phyloP scores from a whole-genome alignment of 345 rosid genomes.

The Aurinia saxatilis region DNA sequence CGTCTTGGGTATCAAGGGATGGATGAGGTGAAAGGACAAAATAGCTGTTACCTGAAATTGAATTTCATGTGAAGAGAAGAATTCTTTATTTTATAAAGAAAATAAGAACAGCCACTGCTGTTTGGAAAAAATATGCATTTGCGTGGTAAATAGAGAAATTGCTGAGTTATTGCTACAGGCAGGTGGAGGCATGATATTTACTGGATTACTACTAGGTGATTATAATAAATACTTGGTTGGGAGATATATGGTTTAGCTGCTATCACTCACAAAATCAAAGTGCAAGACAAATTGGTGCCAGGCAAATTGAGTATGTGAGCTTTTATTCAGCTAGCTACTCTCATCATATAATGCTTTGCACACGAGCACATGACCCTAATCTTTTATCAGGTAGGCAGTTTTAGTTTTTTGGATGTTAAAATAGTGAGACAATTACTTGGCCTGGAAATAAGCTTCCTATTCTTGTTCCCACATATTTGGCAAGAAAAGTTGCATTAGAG shows the following conservation, averaged over 20 bases:
- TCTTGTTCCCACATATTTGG: constrained; percentile 2
- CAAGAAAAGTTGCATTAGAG: constrained; percentile 14
- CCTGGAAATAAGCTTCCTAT: background rate
- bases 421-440: background rate
- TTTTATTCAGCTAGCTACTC: no score
- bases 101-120: background rate
- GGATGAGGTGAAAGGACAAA: constrained; percentile 46
- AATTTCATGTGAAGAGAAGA: constrained; percentile 19
- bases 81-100: background rate
- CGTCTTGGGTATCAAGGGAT: constrained; percentile 39
- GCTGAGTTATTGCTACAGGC: background rate
- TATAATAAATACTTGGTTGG: background rate
- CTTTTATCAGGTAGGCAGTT: constrained; percentile 7
- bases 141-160: background rate
- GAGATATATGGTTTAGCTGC: background rate
- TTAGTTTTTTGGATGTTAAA: background rate
- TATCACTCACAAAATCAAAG: background rate
- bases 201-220: background rate
- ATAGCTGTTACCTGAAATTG: constrained; percentile 54
- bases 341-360: constrained; percentile 4
- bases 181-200: background rate
- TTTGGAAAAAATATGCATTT: background rate
- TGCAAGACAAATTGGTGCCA: background rate
- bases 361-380: constrained; percentile 16
- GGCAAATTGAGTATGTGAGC: background rate